Evolutionary conservation across 768 basidiomycete genomes (phyloP), one percentile per base, ranked within the genome.

Genomic region (Cyclocybe cylindracea): DNA sequence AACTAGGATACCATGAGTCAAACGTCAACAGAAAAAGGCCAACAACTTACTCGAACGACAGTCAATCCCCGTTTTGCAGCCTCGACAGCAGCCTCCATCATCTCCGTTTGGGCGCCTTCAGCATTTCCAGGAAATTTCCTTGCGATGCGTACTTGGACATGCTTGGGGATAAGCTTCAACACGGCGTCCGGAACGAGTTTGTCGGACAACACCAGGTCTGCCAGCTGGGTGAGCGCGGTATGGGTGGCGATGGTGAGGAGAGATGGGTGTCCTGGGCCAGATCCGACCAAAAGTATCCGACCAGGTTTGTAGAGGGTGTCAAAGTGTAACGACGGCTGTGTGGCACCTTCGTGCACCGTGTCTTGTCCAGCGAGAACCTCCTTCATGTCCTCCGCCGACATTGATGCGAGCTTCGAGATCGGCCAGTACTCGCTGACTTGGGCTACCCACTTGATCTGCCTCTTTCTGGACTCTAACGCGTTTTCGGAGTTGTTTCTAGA

Each of bases 341-440:
- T 13, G 47, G 51, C 37, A 46, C 19, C 32, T 38, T 40, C 37
- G 18, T 54, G 45, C 2, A 53, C 10, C 31, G 53, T 44, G 39
- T 56, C 50, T 10, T 70, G 66, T 24, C 77, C 80, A 37, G 76
- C 73, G 18, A 93, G 66, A 5, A 91, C 67, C n/a, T 76, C 71
- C 9, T 75, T 67, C 84, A 95, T 89, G 4, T 93, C 90, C 14
- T 61, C 63, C 36, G 80, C 76, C 13, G 82, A 74, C 79, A 97
- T 79, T 8, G 70, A 66, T 0, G 91, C 86, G 7, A 98, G 79
- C 38, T 81, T 83, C 9, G 87, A 78, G 43, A 94, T 76, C 0
- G 93, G 87, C 91, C 94, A 98, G 66, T 97, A 98, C 66, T 98
- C 95, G 76, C 93, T 95, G 59, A 98, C 82, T 66, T 98, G 96